Evolutionary conservation across 2,329 filamentous ascomycete species (phyloP), one percentile per base, ranked within the genome.

Genomic region (Botrytis deweyae): DNA sequence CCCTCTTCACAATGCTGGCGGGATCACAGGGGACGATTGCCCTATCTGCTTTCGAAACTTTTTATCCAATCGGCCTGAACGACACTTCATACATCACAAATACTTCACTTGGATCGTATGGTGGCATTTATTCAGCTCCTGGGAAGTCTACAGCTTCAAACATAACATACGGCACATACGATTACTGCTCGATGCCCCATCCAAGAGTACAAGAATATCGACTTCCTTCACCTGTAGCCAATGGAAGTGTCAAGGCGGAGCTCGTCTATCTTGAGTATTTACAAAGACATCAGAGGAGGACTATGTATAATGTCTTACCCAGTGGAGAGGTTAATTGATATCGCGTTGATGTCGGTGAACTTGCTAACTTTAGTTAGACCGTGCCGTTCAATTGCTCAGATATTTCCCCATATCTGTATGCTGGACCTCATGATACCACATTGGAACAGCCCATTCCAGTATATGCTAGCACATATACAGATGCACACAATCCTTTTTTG

Each of bases 121-220:
- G 82, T 3, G 82, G 82, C 22, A 79, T 80, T 66, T 83, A 83
- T 75, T 75, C 76, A 18, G 81, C 82, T 9, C 76, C 78, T 1
- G 78, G 74, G 0, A 64, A 78, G 68, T 42, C 76, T 14, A 52
- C 79, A 38, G 20, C 38, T 20, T 49, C 74, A 1, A 69, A 69
- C 14, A 70, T 78, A 18, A 73, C 77, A 0, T 79, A 81, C n/a
- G 81, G 81, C n/a, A 75, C 73, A 40, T 83, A 83, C 72, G 79
- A 83, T 70, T 83, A 83, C 72, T 83, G 82, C 61, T 79, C 80
- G 22, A 83, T 83, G 82, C 82, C 82, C 18, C 82, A 83, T 77
- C 82, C 82, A 3, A 81, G 80, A 52, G 70, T 64, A 22, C 71
- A 79, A 22, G 80, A 81, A 40, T 83, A 83, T 65, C 38, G 77